phyloP scores from a whole-genome alignment of 2,329 filamentous ascomycete species.

The Penicillium sp. region DNA sequence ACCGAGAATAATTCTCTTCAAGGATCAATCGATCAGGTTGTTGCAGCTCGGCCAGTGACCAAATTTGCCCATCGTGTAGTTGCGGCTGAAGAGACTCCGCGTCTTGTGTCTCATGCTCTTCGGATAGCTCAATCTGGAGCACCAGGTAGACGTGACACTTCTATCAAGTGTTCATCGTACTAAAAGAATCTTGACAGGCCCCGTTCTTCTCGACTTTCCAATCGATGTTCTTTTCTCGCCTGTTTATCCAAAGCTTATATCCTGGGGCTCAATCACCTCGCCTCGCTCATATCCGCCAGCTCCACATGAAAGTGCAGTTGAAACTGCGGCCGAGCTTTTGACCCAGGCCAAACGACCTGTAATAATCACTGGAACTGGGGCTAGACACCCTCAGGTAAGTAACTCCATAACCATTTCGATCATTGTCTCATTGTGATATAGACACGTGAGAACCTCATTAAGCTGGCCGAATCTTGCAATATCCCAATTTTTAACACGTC shows the following conservation, averaged over 20 bases:
- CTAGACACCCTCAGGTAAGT: neutral
- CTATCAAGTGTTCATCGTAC: constrained; percentile 22
- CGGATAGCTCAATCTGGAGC: constrained; percentile 45
- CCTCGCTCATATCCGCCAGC: constrained; percentile 39
- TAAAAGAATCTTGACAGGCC: constrained; percentile 5
- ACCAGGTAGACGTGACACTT: constrained; percentile 45
- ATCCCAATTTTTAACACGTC: constrained; percentile 49
- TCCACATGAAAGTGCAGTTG: constrained; percentile 42
- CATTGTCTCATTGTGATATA: too few species aligned
- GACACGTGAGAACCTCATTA: constrained; percentile 34
- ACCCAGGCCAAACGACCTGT: constrained; percentile 43
- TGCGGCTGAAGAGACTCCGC: constrained; percentile 50
- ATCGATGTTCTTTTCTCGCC: constrained; percentile 46
- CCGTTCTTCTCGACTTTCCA: constrained; percentile 28
- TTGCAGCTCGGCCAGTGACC: constrained; percentile 48
- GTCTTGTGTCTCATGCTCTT: constrained; percentile 50
- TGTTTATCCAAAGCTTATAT: constrained; percentile 39
- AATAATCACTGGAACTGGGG: constrained; percentile 49
- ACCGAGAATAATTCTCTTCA: constrained; percentile 53
- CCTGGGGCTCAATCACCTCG: constrained; percentile 48
- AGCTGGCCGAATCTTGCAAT: constrained; percentile 38
- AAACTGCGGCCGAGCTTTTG: constrained; percentile 36
- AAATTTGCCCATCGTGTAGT: constrained; percentile 53
- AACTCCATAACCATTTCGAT: neutral
- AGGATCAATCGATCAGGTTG: constrained; percentile 53